Conservation (phyloP, 371 early-diverging fungal species). For the Circinella umbellata region DNA sequence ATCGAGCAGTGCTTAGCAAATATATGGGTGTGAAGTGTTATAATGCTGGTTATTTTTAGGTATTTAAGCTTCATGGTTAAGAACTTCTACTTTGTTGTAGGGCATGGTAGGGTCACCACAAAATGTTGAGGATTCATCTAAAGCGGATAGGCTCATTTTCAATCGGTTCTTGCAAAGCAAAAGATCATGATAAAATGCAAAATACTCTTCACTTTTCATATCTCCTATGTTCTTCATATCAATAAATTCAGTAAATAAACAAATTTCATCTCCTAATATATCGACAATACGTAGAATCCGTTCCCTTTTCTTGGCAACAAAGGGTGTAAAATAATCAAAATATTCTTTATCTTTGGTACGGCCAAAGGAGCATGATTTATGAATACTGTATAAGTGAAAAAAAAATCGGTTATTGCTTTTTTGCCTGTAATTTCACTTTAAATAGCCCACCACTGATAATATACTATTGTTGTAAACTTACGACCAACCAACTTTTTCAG, state of each 20-base stretch:
- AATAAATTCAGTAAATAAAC: conserved; percentile 8
- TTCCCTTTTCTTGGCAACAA: background rate
- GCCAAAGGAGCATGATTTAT: background rate
- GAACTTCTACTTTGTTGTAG: background rate
- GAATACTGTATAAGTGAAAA: background rate
- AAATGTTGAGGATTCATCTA: background rate
- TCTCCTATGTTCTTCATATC: conserved; percentile 9
- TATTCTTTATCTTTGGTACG: background rate
- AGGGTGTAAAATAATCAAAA: conserved; percentile 1
- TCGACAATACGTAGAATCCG: background rate
- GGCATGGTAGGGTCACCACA: background rate
- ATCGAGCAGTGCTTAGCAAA: too few relatives aligned
- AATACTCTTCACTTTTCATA: background rate
- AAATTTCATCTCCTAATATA: conserved; percentile 4
- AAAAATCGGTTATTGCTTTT: background rate
- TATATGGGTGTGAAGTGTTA: too few relatives aligned
- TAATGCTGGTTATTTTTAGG: too few relatives aligned
- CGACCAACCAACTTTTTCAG: too few relatives aligned
- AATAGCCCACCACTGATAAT: too few relatives aligned
- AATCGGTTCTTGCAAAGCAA: background rate
- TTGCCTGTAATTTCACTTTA: background rate
- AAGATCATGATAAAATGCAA: conserved; percentile 1
- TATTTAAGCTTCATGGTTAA: background rate
- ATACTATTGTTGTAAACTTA: too few relatives aligned
- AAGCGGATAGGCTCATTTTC: background rate